These are phyloP conservation scores for Martensiomyces pterosporus DNA, from an alignment of 192 early-diverging fungal species.

Conservation along the genomic window DNA sequence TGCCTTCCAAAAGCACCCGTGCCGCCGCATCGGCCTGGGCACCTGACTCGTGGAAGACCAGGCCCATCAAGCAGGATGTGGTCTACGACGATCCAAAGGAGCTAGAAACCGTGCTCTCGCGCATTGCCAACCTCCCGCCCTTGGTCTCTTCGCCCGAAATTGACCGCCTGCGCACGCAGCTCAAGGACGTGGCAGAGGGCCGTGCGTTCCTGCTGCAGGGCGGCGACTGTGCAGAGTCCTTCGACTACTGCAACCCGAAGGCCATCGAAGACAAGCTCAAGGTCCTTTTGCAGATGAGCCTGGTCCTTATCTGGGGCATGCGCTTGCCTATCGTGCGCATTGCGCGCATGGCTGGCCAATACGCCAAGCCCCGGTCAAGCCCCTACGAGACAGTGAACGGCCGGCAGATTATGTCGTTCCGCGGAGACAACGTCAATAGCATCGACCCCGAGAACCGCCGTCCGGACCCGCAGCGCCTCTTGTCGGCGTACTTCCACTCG, in stretches of 20 bases:
- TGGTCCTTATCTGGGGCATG: slow-evolving; percentile 92
- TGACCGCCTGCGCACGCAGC: slow-evolving; percentile 72
- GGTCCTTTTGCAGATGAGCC: slow-evolving; percentile 94
- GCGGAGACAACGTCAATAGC: slow-evolving; percentile 98
- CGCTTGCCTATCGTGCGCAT: slow-evolving; percentile 92
- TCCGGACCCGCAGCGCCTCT: slow-evolving; percentile 90
- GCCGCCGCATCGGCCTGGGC: slow-evolving; percentile 56
- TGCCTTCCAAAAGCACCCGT: too few species aligned
- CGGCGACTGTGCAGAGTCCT: slow-evolving; percentile 98
- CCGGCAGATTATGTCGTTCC: slow-evolving; percentile 77
- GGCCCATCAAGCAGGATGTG: slow-evolving; percentile 85
- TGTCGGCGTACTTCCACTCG: slow-evolving; percentile 96
- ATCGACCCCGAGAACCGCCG: slow-evolving; percentile 77
- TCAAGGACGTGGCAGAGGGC: slow-evolving; percentile 84
- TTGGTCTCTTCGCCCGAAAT: slow-evolving; percentile 88
- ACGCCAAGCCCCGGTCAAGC: slow-evolving; percentile 95
- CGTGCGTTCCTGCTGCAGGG: slow-evolving; percentile 95
- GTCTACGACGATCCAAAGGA: slow-evolving; percentile 73
- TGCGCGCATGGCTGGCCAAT: slow-evolving; percentile 98
- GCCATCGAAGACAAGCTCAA: slow-evolving; percentile 95
- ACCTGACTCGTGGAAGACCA: slow-evolving; percentile 66
- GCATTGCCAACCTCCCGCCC: slow-evolving; percentile 79
- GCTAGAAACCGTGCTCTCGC: slow-evolving; percentile 64
- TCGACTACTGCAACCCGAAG: slow-evolving; percentile 92
- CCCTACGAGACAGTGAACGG: slow-evolving; percentile 86